A percentile compares a stretch with the other conserved stretches of the same genome.
phyloP scores from a whole-genome alignment of 306 rosid genomes.

The Oemleria cerasiformis region DNA sequence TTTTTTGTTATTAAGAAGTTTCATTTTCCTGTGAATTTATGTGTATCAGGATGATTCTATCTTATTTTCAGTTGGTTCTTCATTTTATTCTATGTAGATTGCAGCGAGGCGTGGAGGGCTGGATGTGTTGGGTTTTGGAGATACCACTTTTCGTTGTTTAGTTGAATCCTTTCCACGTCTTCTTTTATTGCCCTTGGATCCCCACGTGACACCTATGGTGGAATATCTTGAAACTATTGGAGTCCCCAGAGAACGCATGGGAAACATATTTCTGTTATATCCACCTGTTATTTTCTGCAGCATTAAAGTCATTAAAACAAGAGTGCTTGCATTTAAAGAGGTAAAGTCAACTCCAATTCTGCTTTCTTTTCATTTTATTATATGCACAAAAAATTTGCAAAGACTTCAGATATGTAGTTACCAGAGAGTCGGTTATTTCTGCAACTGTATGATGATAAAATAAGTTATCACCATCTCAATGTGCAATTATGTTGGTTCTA shows the following conservation, averaged over 20 bases:
- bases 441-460: background rate
- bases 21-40: background rate
- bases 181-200: slow-evolving; percentile 52
- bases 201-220: slow-evolving; percentile 42
- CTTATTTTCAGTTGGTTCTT: slow-evolving; percentile 7
- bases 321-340: slow-evolving; percentile 63
- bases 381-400: background rate
- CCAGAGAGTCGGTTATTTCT: background rate
- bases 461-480: background rate
- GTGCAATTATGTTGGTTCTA: slow-evolving; percentile 3
- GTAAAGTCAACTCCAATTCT: slow-evolving; percentile 27
- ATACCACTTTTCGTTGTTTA: slow-evolving; percentile 48
- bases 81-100: slow-evolving; percentile 38
- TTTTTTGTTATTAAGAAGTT: slow-evolving; percentile 8
- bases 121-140: slow-evolving; percentile 44
- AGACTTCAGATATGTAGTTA: background rate
- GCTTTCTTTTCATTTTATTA: background rate
- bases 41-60: background rate
- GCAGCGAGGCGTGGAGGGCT: slow-evolving; percentile 87
- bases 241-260: slow-evolving; percentile 39
- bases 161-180: slow-evolving; percentile 75
- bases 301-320: slow-evolving; percentile 43
- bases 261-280: slow-evolving; percentile 49
- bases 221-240: slow-evolving; percentile 59
- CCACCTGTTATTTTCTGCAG: slow-evolving; percentile 64